A percentile compares a stretch with the other conserved stretches of the same genome.
phyloP scores from a whole-genome alignment of 352 stramenopile species.

The Thalassiosira tumida region DNA sequence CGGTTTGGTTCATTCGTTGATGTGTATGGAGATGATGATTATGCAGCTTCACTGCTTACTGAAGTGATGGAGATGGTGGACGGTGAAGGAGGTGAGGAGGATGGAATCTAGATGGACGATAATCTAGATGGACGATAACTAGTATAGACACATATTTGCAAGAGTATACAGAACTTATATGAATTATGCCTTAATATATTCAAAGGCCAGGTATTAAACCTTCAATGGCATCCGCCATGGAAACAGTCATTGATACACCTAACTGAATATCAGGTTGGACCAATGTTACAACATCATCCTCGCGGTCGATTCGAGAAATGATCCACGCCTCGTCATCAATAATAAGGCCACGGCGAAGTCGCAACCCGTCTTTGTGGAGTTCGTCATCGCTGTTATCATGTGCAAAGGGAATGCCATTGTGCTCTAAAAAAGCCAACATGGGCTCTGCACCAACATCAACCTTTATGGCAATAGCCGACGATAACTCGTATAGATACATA shows the following conservation, averaged over 20 bases:
- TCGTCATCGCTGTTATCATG: too few species aligned
- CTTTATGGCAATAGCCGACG: background rate
- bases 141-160: background rate
- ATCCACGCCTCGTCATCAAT: background rate
- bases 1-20: background rate
- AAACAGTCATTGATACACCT: background rate
- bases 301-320: background rate
- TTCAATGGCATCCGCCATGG: background rate
- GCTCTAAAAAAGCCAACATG: too few species aligned
- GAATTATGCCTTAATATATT: background rate
- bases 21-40: background rate
- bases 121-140: background rate
- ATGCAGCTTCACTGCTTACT: background rate
- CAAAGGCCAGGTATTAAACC: too few species aligned
- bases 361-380: too few species aligned
- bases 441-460: background rate
- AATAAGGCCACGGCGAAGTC: background rate
- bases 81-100: background rate
- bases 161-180: background rate
- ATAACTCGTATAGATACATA: background rate
- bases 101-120: background rate
- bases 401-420: too few species aligned
- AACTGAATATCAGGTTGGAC: background rate
- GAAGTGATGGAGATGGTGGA: background rate
- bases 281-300: background rate